These are phyloP conservation scores for Penicillium herquei DNA, from an alignment of 495 filamentous ascomycete genomes.

Conservation along the genomic window DNA sequence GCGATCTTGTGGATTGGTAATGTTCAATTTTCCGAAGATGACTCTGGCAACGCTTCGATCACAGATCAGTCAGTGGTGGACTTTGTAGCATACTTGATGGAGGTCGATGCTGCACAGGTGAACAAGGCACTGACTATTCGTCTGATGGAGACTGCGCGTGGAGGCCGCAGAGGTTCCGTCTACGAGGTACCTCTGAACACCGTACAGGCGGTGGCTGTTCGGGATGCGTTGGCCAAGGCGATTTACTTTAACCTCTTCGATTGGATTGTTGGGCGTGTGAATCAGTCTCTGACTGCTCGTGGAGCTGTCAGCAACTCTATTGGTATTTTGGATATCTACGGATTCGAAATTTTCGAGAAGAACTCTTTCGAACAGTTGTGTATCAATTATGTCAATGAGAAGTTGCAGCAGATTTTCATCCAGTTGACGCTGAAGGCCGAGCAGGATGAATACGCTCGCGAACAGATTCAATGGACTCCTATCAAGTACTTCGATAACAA, in stretches of 20 bases:
- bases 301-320: constrained; percentile 77
- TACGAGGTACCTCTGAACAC: constrained; percentile 93
- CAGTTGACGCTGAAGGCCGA: constrained; percentile 95
- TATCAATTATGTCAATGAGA: constrained; percentile 99
- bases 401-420: constrained; percentile 99
- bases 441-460: constrained; percentile 95
- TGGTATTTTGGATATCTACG: constrained; percentile 98
- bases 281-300: constrained; percentile 80
- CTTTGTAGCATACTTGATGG: constrained; percentile 90
- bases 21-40: constrained; percentile 81
- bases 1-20: constrained; percentile 95
- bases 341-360: constrained; percentile 98
- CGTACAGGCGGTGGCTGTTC: constrained; percentile 85
- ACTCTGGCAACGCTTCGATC: constrained; percentile 82
- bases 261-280: constrained; percentile 95
- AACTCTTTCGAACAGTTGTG: constrained; percentile 99
- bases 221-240: constrained; percentile 89
- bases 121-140: constrained; percentile 88
- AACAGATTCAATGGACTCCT: constrained; percentile 97
- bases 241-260: constrained; percentile 99
- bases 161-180: constrained; percentile 72
- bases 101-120: constrained; percentile 77
- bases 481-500: constrained; percentile 99
- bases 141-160: constrained; percentile 84
- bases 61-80: constrained; percentile 86